Conservation (phyloP, 2,329 filamentous ascomycete genomes). For the Thermothelomyces thermophilus region DNA sequence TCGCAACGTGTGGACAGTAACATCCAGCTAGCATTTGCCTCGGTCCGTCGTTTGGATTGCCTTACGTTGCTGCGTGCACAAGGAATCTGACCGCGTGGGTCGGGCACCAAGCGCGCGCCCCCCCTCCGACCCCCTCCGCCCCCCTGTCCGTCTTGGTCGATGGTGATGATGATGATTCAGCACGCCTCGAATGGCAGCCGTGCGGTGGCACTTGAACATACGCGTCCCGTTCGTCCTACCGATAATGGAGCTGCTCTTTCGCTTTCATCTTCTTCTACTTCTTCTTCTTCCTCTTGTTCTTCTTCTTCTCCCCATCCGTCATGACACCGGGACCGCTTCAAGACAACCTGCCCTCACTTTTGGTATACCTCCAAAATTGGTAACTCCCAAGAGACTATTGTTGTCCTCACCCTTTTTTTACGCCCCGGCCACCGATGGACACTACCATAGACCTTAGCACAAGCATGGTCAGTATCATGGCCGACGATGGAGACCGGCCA, state of each 20-base stretch:
- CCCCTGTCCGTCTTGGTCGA: background rate
- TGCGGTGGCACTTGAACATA: conserved; percentile 5
- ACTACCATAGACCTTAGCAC: background rate
- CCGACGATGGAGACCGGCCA: background rate
- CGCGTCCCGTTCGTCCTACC: background rate
- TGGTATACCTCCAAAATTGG: no score
- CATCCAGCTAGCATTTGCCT: background rate
- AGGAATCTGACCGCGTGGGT: conserved; percentile 8
- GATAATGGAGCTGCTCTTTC: background rate
- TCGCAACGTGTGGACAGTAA: conserved; percentile 1
- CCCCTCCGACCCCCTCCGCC: no score
- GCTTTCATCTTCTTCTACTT: no score
- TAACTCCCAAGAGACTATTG: background rate
- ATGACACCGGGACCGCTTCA: no score
- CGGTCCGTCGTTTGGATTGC: conserved; percentile 3
- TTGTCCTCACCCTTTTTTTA: background rate
- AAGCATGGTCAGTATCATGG: background rate
- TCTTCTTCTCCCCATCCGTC: background rate
- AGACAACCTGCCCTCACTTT: no score
- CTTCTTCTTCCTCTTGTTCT: no score
- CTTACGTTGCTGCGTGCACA: background rate
- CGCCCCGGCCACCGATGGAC: background rate
- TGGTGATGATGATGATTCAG: no score
- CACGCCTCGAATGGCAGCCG: conserved; percentile 1
- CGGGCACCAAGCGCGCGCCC: conserved; percentile 9